phyloP scores from a whole-genome alignment of 306 rosid genomes.

The Spatholobus suberectus region DNA sequence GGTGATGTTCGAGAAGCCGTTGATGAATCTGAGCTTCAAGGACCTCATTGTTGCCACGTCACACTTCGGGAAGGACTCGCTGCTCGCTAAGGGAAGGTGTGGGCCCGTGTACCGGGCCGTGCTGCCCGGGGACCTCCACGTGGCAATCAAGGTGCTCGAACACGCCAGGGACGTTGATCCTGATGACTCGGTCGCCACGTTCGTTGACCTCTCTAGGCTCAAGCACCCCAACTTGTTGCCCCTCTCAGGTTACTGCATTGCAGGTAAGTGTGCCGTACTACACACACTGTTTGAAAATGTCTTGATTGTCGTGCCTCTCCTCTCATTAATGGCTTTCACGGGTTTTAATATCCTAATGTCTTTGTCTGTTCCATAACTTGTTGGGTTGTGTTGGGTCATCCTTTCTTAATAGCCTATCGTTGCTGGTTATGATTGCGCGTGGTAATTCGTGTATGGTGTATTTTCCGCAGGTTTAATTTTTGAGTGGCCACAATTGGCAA shows the following conservation, averaged over 20 bases:
- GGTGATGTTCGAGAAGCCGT: conserved; percentile 94
- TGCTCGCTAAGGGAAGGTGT: conserved; percentile 79
- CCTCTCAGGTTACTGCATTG: conserved; percentile 94
- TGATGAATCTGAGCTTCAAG: conserved; percentile 80
- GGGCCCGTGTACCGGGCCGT: conserved; percentile 92
- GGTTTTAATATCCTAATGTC: conserved; percentile 46
- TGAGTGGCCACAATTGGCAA: neutral
- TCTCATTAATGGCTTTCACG: conserved; percentile 54
- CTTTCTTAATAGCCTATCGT: conserved; percentile 27
- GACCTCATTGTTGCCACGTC: conserved; percentile 92
- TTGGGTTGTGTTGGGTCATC: conserved; percentile 28
- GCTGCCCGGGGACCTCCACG: conserved; percentile 84
- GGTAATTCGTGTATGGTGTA: conserved; percentile 33
- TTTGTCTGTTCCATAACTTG: conserved; percentile 6
- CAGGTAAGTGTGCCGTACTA: conserved; percentile 61
- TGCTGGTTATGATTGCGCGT: conserved; percentile 32
- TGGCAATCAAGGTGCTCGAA: conserved; percentile 87
- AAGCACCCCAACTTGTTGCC: conserved; percentile 91
- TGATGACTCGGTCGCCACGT: conserved; percentile 61
- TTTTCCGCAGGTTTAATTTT: conserved; percentile 11
- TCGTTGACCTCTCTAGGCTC: conserved; percentile 61
- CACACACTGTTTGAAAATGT: neutral
- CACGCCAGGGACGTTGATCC: conserved; percentile 63
- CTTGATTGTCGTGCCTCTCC: neutral
- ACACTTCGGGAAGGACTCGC: conserved; percentile 88